These are phyloP conservation scores for Pleodorina starrii DNA, from an alignment of 139 green algal genomes.

Conservation along the genomic window DNA sequence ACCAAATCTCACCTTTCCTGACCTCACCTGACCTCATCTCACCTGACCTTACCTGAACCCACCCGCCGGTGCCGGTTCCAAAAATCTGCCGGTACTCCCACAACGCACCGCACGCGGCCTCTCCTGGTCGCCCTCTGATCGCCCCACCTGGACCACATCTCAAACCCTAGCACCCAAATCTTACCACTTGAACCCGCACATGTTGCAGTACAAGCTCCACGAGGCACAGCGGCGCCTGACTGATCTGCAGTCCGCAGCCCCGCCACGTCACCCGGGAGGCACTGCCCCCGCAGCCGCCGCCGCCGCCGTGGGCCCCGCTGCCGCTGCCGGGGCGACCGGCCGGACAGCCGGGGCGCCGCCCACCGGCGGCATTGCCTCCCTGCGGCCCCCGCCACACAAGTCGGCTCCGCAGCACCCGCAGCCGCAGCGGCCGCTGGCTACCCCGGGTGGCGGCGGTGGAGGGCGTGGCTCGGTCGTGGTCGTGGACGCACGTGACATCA, in stretches of 20 bases:
- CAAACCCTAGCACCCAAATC: too few species aligned
- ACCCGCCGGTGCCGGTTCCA: too few species aligned
- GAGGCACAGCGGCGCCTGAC: background rate
- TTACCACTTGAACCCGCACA: too few species aligned
- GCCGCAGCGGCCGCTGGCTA: background rate
- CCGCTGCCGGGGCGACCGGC: background rate
- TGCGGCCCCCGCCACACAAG: background rate
- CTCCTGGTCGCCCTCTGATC: too few species aligned
- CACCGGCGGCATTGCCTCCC: background rate
- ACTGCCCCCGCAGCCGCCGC: background rate
- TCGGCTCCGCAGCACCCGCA: background rate
- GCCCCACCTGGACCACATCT: too few species aligned
- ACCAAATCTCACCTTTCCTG: too few species aligned
- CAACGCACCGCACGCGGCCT: too few species aligned
- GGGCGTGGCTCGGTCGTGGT: too few species aligned
- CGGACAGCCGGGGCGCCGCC: background rate
- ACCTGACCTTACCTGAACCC: too few species aligned
- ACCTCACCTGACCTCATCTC: too few species aligned
- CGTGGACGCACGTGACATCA: too few species aligned
- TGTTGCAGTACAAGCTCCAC: conserved; percentile 46
- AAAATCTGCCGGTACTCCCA: too few species aligned
- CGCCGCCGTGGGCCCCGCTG: background rate
- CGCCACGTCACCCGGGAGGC: background rate
- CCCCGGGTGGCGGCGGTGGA: background rate
- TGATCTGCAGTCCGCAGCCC: background rate